Base-by-base conservation (phyloP, 1,284 basidiomycete genomes). In the Ustilago shanxiensis region DNA sequence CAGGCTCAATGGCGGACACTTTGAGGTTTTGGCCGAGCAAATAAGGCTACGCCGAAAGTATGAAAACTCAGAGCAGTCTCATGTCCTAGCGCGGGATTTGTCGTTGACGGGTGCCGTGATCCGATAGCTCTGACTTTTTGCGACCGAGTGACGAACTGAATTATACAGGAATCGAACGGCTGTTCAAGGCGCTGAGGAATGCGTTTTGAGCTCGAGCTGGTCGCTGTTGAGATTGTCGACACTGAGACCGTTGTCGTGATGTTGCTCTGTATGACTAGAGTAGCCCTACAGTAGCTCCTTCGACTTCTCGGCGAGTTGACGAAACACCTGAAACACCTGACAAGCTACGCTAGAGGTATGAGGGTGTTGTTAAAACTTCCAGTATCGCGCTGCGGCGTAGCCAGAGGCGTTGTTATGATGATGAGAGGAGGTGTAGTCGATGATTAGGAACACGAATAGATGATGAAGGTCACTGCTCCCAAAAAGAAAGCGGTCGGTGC, bases 401-500 rank as follows among this genome's bases (percentile, higher is more conserved):
- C 16, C 41, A 3, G 41, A 6, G 3, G 7, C 41, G 20, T 44
- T 8, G 14, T 20, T 7, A 20, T 44, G 9, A 20, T 44, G 3
- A 20, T 44, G 55, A 11, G 31, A 33, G 31, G 29, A 29, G 44
- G n/a, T 14, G 31, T 33, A 50, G 57, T 44, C 11, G 47, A 26
- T 26, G 47, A 10, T n/a, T n/a, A n/a, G 18, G 22, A 20, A 47
- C 9, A 39, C 18, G 37, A 18, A 47, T n/a, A 28, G 20, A 8
- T 24, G 44, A 10, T 24, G 44, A 59, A 7, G 31, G 35, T 37
- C 35, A 9, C 35, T 10, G 35, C 35, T 37, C 13, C 35, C 31
- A 33, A n/a, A 33, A 45, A 33, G 14, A n/a, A n/a, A n/a, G 55
- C 39, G 45, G 57, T 49, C 57, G 57, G 57, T 59, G 57, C 45